Evolutionary conservation across 768 basidiomycete genomes (phyloP), one percentile per base, ranked within the genome.

Genomic region (Rhizopogon rudus): DNA sequence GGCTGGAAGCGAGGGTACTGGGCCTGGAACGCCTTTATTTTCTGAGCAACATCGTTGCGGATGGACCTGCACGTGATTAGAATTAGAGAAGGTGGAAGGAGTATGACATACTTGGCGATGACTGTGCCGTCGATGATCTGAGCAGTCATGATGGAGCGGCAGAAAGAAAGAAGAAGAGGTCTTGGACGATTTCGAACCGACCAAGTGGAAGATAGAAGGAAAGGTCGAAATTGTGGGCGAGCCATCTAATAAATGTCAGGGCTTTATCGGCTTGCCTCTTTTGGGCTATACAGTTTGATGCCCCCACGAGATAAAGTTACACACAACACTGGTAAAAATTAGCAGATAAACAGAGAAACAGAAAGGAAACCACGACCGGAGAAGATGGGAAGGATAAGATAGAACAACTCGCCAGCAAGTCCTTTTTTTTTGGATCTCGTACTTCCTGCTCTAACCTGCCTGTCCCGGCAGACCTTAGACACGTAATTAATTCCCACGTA

Each of bases 1-100:
- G 97, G 91, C 64, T 86, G 82, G 77, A 98, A 99, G 20, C 88
- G 88, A n/a, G 95, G 91, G 69, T 81, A 86, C 57, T 74, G 77
- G 3, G 80, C 71, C 64, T 88, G 86, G 44, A 86, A 69, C 2
- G 80, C 63, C 41, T 76, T 75, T 70, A 98, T 91, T 54, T 79
- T 79, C 46, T 78, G 71, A n/a, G 88, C 79, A 61, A 95, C 86
- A 60, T 80, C 77, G 41, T 85, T 79, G 60, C 95, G 89, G 63
- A 96, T 82, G 5, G 88, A 82, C 74, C 95, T 97, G n/a, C 42
- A 44, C 43, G 58, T 40, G 63, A 60, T 57, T 12, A 29, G 60
- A 55, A 55, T 54, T 53, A 55, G n/a, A 49, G 55, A 46, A 39
- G 31, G 44, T 49, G 39, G 53, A 39, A 45, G 35, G 33, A 16